These are phyloP conservation scores for Plasmodium gonderi DNA, from an alignment of 169 alveolate genomes.

Conservation along the genomic window DNA sequence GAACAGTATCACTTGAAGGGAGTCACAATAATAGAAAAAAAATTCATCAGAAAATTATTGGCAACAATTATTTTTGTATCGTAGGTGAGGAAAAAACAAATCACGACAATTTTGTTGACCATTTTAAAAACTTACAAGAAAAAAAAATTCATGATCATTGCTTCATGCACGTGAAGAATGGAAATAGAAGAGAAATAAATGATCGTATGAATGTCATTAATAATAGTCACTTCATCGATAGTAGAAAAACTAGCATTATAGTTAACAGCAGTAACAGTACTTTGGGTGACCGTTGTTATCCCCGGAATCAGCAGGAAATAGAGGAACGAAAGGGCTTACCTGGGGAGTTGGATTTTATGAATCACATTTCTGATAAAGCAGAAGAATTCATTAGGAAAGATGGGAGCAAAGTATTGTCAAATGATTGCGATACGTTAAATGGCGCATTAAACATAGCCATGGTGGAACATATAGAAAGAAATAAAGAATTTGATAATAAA, in stretches of 20 bases:
- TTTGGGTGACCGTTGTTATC: background rate
- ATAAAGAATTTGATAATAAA: background rate
- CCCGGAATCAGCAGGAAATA: background rate
- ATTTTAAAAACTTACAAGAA: background rate
- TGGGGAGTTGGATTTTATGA: background rate
- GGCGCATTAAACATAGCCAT: background rate
- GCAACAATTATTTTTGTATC: background rate
- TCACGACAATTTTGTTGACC: background rate
- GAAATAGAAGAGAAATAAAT: background rate
- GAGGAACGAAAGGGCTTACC: background rate
- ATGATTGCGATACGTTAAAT: background rate
- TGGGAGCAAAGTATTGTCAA: background rate
- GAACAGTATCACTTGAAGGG: background rate
- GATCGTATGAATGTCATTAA: too few relatives aligned
- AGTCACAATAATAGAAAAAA: background rate
- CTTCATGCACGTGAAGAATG: background rate
- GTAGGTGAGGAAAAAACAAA: background rate
- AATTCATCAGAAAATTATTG: background rate
- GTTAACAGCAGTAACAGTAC: background rate
- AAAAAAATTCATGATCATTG: background rate
- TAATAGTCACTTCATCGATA: background rate
- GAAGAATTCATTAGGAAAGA: background rate
- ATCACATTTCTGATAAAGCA: background rate
- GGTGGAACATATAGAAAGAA: background rate
- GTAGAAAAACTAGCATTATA: background rate